These are phyloP conservation scores for Stygiomarasmius scandens DNA, from an alignment of 1,284 basidiomycete genomes.

Conservation along the genomic window DNA sequence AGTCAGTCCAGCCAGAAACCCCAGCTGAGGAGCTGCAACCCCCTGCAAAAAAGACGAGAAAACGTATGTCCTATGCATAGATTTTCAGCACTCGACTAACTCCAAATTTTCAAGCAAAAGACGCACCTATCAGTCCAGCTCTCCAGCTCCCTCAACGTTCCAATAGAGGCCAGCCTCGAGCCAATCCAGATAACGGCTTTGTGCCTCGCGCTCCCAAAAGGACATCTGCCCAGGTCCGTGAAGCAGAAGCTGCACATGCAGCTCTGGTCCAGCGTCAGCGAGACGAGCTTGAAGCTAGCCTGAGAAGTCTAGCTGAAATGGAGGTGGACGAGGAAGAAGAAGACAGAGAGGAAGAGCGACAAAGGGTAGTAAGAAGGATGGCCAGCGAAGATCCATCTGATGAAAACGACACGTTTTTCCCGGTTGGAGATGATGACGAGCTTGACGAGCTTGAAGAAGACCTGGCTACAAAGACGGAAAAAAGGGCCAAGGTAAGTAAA, in stretches of 20 bases:
- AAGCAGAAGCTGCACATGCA: neutral
- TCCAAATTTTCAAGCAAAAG: no score
- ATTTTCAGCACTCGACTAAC: no score
- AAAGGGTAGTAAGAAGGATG: conserved; percentile 9
- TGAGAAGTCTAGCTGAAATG: conserved; percentile 7
- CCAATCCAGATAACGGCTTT: neutral
- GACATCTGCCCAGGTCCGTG: conserved; percentile 11
- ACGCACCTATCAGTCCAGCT: no score
- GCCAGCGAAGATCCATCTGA: conserved; percentile 4
- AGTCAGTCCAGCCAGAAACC: no score
- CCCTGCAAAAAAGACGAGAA: neutral
- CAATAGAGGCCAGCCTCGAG: neutral
- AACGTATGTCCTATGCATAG: neutral
- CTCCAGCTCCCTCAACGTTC: neutral
- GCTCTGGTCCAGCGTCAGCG: neutral
- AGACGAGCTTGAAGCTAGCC: neutral
- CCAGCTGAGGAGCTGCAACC: neutral
- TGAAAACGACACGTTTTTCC: neutral
- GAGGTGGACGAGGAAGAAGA: conserved; percentile 16
- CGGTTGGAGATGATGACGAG: neutral
- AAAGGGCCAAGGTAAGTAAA: no score
- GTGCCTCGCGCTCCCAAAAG: neutral
- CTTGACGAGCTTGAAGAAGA: neutral
- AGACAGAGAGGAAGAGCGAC: conserved; percentile 1
- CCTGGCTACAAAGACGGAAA: neutral